Conservation (phyloP, 1,284 basidiomycete genomes). For the Rhodotorula sp. region DNA sequence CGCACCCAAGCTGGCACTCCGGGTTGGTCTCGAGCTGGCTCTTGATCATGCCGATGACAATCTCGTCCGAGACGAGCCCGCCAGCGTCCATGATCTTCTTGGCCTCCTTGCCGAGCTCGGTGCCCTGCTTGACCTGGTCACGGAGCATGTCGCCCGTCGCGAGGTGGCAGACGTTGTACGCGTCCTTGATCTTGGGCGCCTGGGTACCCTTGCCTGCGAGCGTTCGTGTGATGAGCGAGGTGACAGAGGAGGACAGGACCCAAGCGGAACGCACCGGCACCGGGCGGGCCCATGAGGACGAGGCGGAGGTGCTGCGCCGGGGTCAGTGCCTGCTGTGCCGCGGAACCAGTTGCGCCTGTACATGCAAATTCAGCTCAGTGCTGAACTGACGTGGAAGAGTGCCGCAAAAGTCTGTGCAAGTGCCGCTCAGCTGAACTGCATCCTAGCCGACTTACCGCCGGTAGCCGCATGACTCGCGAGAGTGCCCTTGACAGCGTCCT, state of each 20-base stretch:
- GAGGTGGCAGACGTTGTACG: slow-evolving; percentile 95
- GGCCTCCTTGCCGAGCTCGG: slow-evolving; percentile 81
- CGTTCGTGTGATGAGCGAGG: not conserved
- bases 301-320: slow-evolving; percentile 80
- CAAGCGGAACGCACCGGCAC: slow-evolving; percentile 70
- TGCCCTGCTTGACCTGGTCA: slow-evolving; percentile 86
- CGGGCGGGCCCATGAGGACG: slow-evolving; percentile 93
- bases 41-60: slow-evolving; percentile 97
- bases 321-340: slow-evolving; percentile 49
- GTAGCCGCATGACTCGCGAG: slow-evolving; percentile 40
- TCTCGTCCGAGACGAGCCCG: slow-evolving; percentile 90
- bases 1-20: slow-evolving; percentile 88
- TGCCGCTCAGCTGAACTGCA: too few relatives aligned
- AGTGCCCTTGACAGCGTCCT: slow-evolving; percentile 53
- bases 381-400: too few relatives aligned
- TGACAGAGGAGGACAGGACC: not conserved
- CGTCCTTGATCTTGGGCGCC: slow-evolving; percentile 86
- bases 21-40: slow-evolving; percentile 92
- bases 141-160: slow-evolving; percentile 98
- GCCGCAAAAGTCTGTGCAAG: too few relatives aligned
- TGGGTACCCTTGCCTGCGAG: slow-evolving; percentile 91
- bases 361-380: too few relatives aligned
- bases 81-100: slow-evolving; percentile 99
- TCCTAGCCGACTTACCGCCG: not conserved
- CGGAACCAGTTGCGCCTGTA: not conserved